Conservation (phyloP, 768 basidiomycete genomes). For the Podaxis sp. region DNA sequence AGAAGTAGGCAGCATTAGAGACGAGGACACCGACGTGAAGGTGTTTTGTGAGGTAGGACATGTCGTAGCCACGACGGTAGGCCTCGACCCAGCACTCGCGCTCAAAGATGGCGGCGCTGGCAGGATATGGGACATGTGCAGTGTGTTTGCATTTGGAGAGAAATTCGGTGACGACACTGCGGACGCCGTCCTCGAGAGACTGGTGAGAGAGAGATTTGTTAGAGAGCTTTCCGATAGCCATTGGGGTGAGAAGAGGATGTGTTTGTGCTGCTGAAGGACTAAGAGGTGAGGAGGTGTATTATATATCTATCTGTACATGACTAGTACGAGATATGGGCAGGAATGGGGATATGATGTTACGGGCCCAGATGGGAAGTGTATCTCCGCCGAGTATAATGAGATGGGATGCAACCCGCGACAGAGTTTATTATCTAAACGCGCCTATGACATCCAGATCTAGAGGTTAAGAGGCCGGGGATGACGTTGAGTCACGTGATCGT, state of each 20-base stretch:
- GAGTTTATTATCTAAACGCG: background rate
- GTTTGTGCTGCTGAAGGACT: background rate
- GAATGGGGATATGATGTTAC: constrained; percentile 1
- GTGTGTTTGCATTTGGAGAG: constrained; percentile 11
- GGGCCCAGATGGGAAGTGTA: background rate
- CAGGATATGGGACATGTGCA: constrained; percentile 4
- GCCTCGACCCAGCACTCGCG: constrained; percentile 16
- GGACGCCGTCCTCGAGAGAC: constrained; percentile 14
- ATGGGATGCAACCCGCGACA: background rate
- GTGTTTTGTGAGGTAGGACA: constrained; percentile 10
- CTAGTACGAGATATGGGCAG: background rate
- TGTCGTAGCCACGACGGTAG: constrained; percentile 14
- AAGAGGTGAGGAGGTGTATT: background rate
- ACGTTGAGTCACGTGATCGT: background rate
- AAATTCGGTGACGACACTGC: constrained; percentile 13
- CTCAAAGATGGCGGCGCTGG: constrained; percentile 10
- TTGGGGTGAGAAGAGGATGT: background rate
- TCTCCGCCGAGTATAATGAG: constrained; percentile 4
- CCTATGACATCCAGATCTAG: constrained; percentile 5
- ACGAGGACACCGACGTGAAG: constrained; percentile 14
- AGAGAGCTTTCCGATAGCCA: constrained; percentile 10
- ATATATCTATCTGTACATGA: constrained; percentile 1
- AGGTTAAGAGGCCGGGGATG: background rate
- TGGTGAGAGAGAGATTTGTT: background rate
- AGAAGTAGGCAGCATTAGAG: constrained; percentile 16